Evolutionary conservation across 495 filamentous ascomycete species (phyloP), one percentile per base, ranked within the genome.

Genomic region (Talaromyces nanjingensis): DNA sequence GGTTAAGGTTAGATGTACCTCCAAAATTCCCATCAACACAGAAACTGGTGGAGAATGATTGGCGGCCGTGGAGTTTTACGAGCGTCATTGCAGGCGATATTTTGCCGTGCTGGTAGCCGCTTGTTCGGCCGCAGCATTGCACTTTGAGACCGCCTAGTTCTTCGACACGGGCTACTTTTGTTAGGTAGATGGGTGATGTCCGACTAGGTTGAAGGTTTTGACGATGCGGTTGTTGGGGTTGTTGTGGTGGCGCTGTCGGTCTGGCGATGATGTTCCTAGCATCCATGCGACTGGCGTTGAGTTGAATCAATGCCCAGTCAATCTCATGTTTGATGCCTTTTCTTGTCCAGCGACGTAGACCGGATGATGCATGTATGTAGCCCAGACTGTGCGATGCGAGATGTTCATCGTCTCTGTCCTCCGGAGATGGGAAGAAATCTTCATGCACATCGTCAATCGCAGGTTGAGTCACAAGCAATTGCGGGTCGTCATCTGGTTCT

Each of bases 251-350:
- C 7, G 53, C 27, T 67, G n/a, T 79, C 78, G 60, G 83, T 62
- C 24, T 76, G 64, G 82, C 73, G 45, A 87, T 86, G 14, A 84
- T 74, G 67, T 96, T 96, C 47, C 84, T 81, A 0, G 81, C 77
- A n/a, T 91, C 89, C 60, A 86, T 77, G 12, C 93, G 85, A 18
- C 86, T 81, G 7, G 87, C 78, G 20, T 87, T 76, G 59, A 98
- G 89, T 70, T 92, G 88, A 65, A 98, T 90, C 9, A 98, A 76
- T 0, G 93, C 92, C 93, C 93, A 98, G 72, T 98, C 93, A 64
- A 98, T 92, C 72, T 98, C 93, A 68, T 98, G 93, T 14, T 89
- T 81, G 12, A 93, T 74, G 6, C 84, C 84, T 49, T 86, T 77
- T 27, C 84, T 78, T 62, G 73, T 80, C 67, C 87, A 87, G 2